phyloP scores from a whole-genome alignment of 129 eudicot genomes.

The Chrysanthemum makinoi region DNA sequence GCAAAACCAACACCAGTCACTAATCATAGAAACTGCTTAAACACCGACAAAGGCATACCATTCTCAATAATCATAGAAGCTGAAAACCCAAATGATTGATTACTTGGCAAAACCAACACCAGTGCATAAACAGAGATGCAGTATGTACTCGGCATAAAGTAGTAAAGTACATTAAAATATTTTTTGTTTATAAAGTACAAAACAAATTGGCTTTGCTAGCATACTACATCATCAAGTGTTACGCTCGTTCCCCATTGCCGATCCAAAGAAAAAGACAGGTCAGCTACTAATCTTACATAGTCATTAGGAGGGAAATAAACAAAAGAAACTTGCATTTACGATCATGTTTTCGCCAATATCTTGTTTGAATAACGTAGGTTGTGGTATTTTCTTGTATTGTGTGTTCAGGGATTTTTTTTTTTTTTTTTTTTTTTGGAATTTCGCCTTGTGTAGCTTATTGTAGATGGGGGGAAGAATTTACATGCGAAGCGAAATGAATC shows the following conservation, averaged over 20 bases:
- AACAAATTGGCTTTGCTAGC: slow-evolving; percentile 6
- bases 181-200: slow-evolving; percentile 7
- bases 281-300: slow-evolving; percentile 18
- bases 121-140: not conserved
- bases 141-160: not conserved
- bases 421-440: slow-evolving; percentile 8
- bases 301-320: slow-evolving; percentile 3
- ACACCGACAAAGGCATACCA: too few species aligned
- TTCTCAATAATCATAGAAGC: too few species aligned
- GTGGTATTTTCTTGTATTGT: slow-evolving; percentile 2
- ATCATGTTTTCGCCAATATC: not conserved
- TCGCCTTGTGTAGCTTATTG: slow-evolving; percentile 22
- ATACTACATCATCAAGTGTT: slow-evolving; percentile 14
- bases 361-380: slow-evolving; percentile 15
- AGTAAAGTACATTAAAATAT: not conserved
- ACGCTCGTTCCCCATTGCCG: slow-evolving; percentile 12
- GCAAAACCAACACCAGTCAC: too few species aligned
- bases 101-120: too few species aligned
- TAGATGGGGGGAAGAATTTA: slow-evolving; percentile 44
- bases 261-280: slow-evolving; percentile 22
- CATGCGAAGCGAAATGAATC: slow-evolving; percentile 20
- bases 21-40: too few species aligned
- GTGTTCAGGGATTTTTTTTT: slow-evolving; percentile 9
- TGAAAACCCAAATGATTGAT: too few species aligned
- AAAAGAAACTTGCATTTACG: not conserved